phyloP scores from a whole-genome alignment of 1,139 yeast genomes.

The Yamadazyma blattariae region DNA sequence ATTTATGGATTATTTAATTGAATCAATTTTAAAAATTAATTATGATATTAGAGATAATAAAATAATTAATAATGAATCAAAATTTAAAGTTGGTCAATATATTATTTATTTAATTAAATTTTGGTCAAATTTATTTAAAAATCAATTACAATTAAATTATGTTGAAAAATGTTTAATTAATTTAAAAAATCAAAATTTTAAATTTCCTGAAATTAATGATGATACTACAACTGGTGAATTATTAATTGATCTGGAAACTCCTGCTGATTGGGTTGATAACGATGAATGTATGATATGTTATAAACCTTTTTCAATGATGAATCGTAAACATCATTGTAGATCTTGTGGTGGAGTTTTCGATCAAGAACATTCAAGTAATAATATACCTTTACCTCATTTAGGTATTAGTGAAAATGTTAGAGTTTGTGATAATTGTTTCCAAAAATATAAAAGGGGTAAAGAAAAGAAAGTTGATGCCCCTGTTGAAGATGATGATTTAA shows the following conservation, averaged over 20 bases:
- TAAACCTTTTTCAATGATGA: constrained; percentile 70
- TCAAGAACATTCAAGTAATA: constrained; percentile 75
- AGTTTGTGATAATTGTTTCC: constrained; percentile 88
- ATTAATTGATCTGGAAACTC: constrained; percentile 84
- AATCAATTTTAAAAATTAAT: constrained; percentile 35
- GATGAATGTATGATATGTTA: constrained; percentile 96
- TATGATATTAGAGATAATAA: constrained; percentile 31
- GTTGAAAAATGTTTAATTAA: constrained; percentile 61
- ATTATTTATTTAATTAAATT: constrained; percentile 67
- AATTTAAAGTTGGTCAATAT: constrained; percentile 55
- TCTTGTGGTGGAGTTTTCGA: constrained; percentile 96
- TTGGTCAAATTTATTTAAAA: constrained; percentile 75
- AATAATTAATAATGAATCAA: constrained; percentile 33
- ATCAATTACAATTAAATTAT: constrained; percentile 64
- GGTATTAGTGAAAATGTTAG: constrained; percentile 90
- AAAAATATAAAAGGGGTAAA: constrained; percentile 35
- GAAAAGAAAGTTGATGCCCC: constrained; percentile 9
- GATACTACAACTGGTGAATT: constrained; percentile 31
- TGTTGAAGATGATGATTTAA: constrained; percentile 67
- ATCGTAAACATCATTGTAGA: constrained; percentile 94
- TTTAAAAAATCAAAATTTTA: constrained; percentile 60
- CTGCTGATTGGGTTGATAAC: constrained; percentile 97
- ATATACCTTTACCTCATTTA: constrained; percentile 68
- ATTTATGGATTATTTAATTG: constrained; percentile 73
- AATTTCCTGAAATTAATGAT: constrained; percentile 60